These are phyloP conservation scores for Lentinula guzmanii DNA, from an alignment of 768 basidiomycete genomes.

Conservation along the genomic window DNA sequence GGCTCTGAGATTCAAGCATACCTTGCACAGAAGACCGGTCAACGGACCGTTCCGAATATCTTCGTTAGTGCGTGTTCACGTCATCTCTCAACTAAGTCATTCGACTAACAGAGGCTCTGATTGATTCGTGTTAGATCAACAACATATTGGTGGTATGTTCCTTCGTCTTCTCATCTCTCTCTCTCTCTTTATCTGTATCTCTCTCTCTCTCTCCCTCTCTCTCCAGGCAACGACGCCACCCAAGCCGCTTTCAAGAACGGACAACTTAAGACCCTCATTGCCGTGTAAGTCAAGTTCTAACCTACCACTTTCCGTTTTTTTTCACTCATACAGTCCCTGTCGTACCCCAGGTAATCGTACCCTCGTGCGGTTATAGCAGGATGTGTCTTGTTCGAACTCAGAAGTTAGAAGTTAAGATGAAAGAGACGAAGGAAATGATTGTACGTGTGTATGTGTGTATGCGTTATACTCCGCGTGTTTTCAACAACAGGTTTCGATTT, in stretches of 20 bases:
- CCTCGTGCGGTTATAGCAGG: too few species aligned
- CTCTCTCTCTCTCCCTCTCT: background rate
- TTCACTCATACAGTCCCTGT: too few species aligned
- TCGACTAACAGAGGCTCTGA: background rate
- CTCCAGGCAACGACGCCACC: constrained; percentile 33
- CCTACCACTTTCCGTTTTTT: too few species aligned
- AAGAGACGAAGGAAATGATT: too few species aligned
- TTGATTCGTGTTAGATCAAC: constrained; percentile 26
- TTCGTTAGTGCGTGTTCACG: constrained; percentile 55
- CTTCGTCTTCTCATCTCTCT: background rate
- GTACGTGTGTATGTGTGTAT: too few species aligned
- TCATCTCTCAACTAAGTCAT: background rate
- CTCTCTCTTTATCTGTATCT: background rate
- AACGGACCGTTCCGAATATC: constrained; percentile 70
- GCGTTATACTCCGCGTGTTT: too few species aligned
- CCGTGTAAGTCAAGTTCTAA: constrained; percentile 15
- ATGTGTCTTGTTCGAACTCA: too few species aligned
- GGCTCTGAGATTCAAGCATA: constrained; percentile 63
- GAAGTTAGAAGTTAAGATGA: too few species aligned
- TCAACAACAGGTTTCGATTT: too few species aligned
- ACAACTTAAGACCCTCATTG: constrained; percentile 21
- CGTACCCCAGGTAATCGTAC: too few species aligned
- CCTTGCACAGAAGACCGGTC: constrained; percentile 55
- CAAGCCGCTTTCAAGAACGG: constrained; percentile 23
- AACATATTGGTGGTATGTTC: constrained; percentile 51